Base-by-base conservation (phyloP, 2,329 filamentous ascomycete species). In the Monilinia polystroma region DNA sequence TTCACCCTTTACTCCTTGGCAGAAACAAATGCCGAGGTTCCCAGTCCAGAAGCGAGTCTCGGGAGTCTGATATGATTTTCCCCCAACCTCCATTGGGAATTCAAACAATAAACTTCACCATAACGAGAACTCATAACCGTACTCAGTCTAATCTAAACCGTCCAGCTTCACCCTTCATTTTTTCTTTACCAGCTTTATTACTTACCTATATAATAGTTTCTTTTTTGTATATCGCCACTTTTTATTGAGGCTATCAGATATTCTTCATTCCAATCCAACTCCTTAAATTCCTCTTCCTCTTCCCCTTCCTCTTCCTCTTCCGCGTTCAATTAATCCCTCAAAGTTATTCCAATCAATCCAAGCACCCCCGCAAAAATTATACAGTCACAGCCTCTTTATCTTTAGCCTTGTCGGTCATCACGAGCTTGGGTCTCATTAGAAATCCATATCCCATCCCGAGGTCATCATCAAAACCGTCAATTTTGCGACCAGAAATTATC, bases 11-110 rank as follows among this genome's bases (percentile, higher is more conserved):
- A 29, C 29, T 29, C 41, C 23, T 20, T 45, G 49, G 23, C 23
- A 63, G 29, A 63, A 52, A 52, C 18, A 59, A 65, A 59, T 65
- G 45, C 63, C 63, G 54, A 59, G 63, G 63, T 64, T 23, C 41
- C 20, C 26, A 47, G 14, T 35, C 10, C 29, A 58, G 43, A 57
- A 57, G 43, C 43, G 41, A 29, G 41, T 29, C 23, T 52, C 49
- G 52, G 52, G 43, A n/a, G 41, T 59, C 57, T 59, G 49, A 49
- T 20, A 49, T 35, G 57, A 35, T 38, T 60, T 41, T 10, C 18
- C 18, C 45, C 62, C 62, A 57, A 64, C 62, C 51, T 47, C 51
- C 52, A 47, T 38, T 10, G 20, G 58, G n/a, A 60, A 60, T 60
- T 38, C 32, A n/a, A 51, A 51, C 45, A 38, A 51, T 43, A 14